Base-by-base conservation (phyloP, 371 early-diverging fungal genomes). In the Fennellomyces sp. region DNA sequence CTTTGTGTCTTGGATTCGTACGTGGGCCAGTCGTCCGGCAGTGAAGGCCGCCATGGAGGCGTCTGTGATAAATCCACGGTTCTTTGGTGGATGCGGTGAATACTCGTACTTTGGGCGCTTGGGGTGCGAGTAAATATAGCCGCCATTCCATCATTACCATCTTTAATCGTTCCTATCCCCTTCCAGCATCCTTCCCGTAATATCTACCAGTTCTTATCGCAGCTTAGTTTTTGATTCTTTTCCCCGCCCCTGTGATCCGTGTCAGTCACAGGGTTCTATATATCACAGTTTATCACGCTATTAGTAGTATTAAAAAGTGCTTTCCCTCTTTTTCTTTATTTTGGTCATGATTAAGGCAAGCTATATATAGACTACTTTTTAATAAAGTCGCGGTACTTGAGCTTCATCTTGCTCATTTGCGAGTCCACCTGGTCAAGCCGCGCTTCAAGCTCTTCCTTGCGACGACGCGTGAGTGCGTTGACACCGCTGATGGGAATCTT, bases 401-500 rank as follows among this genome's bases (percentile, higher is more conserved):
- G 56, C 30, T 60, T 61, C 27, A 72, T 64, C 54, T 72, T 74
- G 63, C 73, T 64, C 49, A 79, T 61, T 19, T 68, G 64, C 6
- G 64, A 50, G 56, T 73, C 79, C 19, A 73, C 70, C 25, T 71
- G 69, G 35, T 75, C 75, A 68, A 84, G 66, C 26, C 73, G 70
- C 10, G 70, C 75, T 64, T 84, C 84, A 38, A 84, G 60, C 64
- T 81, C 81, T 60, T 84, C 84, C 39, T 72, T 73, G 55, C 81
- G 73, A 58, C 81, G 68, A 26, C 84, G 74, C 8, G 75, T 63
- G 35, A 76, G 54, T 3, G 81, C 76, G 58, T 78, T 79, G 3
- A 79, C 82, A 17, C 84, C 84, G 45, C 73, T 73, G 11, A 75
- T 64, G 26, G 84, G 84, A 21, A 81, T 74, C 64, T 82, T 82